Evolutionary conservation across 2,329 filamentous ascomycete species (phyloP), one percentile per base, ranked within the genome.

Genomic region (Cercospora berteroae): DNA sequence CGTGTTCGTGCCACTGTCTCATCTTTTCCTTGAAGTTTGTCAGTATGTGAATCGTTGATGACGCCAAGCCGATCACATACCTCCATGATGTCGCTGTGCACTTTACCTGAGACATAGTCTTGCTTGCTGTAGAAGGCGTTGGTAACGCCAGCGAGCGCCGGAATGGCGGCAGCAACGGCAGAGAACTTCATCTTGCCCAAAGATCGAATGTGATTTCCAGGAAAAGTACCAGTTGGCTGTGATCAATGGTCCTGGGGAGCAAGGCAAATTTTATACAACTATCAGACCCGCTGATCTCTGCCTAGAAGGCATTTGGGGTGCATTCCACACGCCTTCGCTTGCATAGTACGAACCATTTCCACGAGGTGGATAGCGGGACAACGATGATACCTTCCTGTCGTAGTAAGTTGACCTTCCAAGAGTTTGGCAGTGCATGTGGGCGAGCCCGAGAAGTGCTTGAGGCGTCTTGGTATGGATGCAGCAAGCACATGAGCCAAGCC

Each of bases 1-100:
- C 66, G 57, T 74, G 71, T 16, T 63, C 67, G 4, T 68, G 65
- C 74, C 74, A 75, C 60, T 71, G 67, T 36, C 59, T 57, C 63
- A 63, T 64, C 9, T 27, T 60, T 18, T 36, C 39, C 65, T 59
- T 42, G 42, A 23, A 23, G 56, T 10, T 18, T 61, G 18, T 31
- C 29, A 52, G 31, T 25, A 31, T 39, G 25, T 6, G 4, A 3
- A 31, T 13, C 18, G 20, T 7, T 36, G 7, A 31, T 16, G 52
- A 48, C 61, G 64, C 25, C 23, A 62, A 58, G 68, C 66, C 50
- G 68, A 67, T 42, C 66, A 31, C 52, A 31, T 48, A 56, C 60
- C 31, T 69, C 60, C 71, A 73, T 73, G 10, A 61, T 63, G n/a
- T 67, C 66, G 36, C 56, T 18, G 25, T 67, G 66, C 5, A 73